Conservation (phyloP, 306 rosid genomes). For the Parietaria judaica region DNA sequence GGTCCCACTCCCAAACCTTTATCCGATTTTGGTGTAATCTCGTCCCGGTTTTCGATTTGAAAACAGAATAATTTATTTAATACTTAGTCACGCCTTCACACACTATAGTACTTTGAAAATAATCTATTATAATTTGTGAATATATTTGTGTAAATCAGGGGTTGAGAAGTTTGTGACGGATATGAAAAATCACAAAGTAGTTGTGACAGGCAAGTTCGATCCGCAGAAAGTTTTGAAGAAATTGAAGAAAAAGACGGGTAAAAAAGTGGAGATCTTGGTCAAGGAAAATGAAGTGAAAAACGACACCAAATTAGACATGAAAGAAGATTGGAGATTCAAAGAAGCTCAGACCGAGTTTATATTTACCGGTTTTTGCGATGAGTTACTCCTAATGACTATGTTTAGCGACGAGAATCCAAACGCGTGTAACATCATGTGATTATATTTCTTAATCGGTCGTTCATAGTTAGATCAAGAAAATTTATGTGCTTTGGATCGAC, state of each 20-base stretch:
- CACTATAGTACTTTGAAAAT: too few relatives aligned
- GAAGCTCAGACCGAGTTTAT: not conserved
- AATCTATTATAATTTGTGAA: not conserved
- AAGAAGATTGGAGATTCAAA: not conserved
- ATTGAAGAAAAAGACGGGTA: conserved; percentile 54
- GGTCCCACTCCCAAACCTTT: too few relatives aligned
- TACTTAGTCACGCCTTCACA: too few relatives aligned
- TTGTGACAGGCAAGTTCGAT: conserved; percentile 60
- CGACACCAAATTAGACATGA: conserved; percentile 1
- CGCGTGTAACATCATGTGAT: conserved; percentile 59
- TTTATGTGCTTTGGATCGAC: too few relatives aligned
- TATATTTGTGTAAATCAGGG: conserved; percentile 26
- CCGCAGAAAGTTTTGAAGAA: conserved; percentile 55
- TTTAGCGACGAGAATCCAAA: conserved; percentile 81
- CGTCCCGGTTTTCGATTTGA: too few relatives aligned
- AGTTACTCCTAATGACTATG: conserved; percentile 25
- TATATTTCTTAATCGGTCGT: too few relatives aligned
- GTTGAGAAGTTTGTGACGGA: conserved; percentile 62
- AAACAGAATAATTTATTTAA: too few relatives aligned
- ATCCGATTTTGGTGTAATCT: too few relatives aligned
- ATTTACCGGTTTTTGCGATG: conserved; percentile 8
- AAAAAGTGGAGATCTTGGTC: conserved; percentile 47
- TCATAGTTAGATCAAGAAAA: too few relatives aligned
- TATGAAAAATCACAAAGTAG: conserved; percentile 45
- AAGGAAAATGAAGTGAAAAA: conserved; percentile 15